Base-by-base conservation (phyloP, 495 filamentous ascomycete species). In the Podospora comata region DNA sequence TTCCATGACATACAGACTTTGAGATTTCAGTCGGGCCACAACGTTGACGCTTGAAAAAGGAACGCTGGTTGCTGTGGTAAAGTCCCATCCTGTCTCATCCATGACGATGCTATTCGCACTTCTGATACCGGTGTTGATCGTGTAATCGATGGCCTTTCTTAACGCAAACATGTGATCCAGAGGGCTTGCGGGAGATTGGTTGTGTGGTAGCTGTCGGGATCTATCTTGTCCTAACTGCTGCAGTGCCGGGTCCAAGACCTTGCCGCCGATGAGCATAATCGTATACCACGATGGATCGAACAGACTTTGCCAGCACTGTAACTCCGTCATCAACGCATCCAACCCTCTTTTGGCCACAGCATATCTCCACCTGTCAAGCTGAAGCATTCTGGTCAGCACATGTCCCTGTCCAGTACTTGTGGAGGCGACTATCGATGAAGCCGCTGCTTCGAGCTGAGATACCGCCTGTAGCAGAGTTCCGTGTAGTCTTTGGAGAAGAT, bases 261-360 rank as follows among this genome's bases (percentile, higher is more conserved):
- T 32, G 32, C 61, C 30, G 32, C 61, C 34, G 9, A 63, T 63
- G 30, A n/a, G 61, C 18, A 32, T 20, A 7, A 63, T 63, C 7
- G 34, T 18, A n/a, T 63, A 44, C 61, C 61, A 63, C 3, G 61
- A 63, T 19, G 32, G 28, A 39, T 63, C 61, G n/a, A 63, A 63
- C 0, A 28, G 61, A 6, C 3, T 18, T 23, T 63, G 27, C 61
- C 61, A 39, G 16, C 5, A 7, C 30, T 63, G 28, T 9, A 63
- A 7, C 18, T 63, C 27, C 6, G 5, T 63, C n/a, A 63, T 63
- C 30, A 63, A 26, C 0, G 9, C 9, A 26, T 63, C 61, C n/a
- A 63, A 11, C 11, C 61, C 34, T 15, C 19, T 63, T 23, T 48
- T 63, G 27, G 34, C 32, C n/a, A 63, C 18, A 4, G 61, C 61